Base-by-base conservation (phyloP, 2,329 filamentous ascomycete species). In the Venturiaceae sp. region DNA sequence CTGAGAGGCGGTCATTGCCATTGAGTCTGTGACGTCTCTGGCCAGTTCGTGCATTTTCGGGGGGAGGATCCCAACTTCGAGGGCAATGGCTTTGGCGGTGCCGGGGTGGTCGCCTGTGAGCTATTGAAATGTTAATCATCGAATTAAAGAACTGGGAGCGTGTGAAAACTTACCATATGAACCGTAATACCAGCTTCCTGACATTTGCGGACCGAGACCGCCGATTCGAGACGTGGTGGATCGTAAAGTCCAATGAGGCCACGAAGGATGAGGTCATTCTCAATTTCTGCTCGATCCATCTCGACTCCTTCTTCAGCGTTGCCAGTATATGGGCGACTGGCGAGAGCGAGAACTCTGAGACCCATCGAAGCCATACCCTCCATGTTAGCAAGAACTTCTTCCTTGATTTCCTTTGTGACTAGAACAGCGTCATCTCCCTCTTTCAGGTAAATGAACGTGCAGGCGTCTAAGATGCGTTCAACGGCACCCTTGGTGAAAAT, bases 161-260 rank as follows among this genome's bases (percentile, higher is more conserved):
- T 28, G 6, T 13, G 16, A 1, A n/a, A 9, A 50, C 44, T 50
- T 50, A 58, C 21, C 75, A 78, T 78, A 62, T 77, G 75, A 1
- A 78, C 75, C 1, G 71, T 74, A 52, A 78, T 77, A 23, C 75
- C 75, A 41, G 75, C 75, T 46, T 70, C 66, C 60, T 76, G 74
- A 37, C 75, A 77, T 58, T 74, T 69, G 32, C 68, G 68, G 55
- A 78, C 75, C 8, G 75, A 74, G 33, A 67, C 80, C 28, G 85
- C 87, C 0, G 90, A 90, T 73, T 95, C 90, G 2, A 84, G 82
- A 1, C 90, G 88, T 58, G 90, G 90, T 3, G 90, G 90, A 64
- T 95, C 90, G 68, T 94, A 94, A 62, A 95, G 86, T 58, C 90
- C 90, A 53, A 88, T 85, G 11, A 96, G 80, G n/a, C 92, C 92